phyloP scores from a whole-genome alignment of 176 grass and related monocot genomes.

The Bonia amplexicaulis region DNA sequence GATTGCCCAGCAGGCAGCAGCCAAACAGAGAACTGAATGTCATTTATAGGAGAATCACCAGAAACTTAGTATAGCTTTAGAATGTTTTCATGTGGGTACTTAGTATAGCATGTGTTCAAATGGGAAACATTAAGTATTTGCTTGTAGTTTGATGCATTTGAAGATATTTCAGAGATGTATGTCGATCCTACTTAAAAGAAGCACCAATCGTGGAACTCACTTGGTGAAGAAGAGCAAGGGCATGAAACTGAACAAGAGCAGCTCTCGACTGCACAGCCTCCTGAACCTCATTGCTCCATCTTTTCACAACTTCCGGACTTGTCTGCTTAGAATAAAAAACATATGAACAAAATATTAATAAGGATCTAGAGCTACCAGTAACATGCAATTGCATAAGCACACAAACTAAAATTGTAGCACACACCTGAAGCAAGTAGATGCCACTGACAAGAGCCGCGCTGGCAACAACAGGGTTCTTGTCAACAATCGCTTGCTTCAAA shows the following conservation, averaged over 20 bases:
- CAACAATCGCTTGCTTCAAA: constrained; percentile 95
- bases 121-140: neutral
- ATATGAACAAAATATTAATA: constrained; percentile 9
- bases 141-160: neutral
- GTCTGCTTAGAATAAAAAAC: constrained; percentile 51
- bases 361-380: neutral
- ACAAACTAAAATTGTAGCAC: constrained; percentile 11
- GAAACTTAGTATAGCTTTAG: neutral
- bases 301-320: constrained; percentile 92
- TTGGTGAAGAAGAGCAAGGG: constrained; percentile 95
- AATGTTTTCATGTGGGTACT: neutral
- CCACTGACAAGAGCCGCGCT: constrained; percentile 97
- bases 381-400: neutral
- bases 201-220: constrained; percentile 34
- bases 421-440: constrained; percentile 92
- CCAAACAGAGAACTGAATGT: neutral
- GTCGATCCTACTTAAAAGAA: neutral
- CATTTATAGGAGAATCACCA: neutral
- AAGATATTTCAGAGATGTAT: neutral
- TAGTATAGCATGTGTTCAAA: neutral
- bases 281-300: constrained; percentile 99
- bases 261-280: constrained; percentile 95
- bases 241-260: constrained; percentile 95
- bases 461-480: constrained; percentile 97
- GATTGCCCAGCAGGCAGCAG: neutral